Evolutionary conservation across 129 eudicot species (phyloP).

Genomic region (Flaveria linearis): DNA sequence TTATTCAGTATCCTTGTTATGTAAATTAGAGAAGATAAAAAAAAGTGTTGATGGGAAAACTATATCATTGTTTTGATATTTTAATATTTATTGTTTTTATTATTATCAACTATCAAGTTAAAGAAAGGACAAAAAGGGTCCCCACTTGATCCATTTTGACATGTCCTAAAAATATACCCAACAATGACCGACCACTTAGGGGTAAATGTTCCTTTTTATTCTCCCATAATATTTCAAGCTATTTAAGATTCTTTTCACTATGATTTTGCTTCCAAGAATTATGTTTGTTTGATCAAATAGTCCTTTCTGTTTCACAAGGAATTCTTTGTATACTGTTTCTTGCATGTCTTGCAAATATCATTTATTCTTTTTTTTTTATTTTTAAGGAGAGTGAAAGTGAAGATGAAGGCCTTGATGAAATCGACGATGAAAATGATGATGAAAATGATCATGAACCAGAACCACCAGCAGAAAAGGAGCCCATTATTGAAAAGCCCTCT

Average conservation of each 20-base stretch:
- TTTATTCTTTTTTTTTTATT: not conserved
- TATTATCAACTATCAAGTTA: not conserved
- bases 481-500: constrained; percentile 50
- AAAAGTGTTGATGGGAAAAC: not conserved
- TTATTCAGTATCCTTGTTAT: not conserved
- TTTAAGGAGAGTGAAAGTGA: constrained; percentile 88
- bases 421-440: constrained; percentile 81
- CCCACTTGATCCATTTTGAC: not conserved
- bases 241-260: constrained; percentile 8
- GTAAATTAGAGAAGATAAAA: not conserved
- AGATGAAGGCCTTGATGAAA: constrained; percentile 73
- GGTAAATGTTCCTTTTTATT: not conserved
- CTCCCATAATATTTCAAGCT: not conserved
- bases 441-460: constrained; percentile 68
- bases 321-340: not conserved
- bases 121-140: not conserved
- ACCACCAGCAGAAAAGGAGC: constrained; percentile 46
- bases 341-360: not conserved
- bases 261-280: constrained; percentile 4
- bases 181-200: not conserved
- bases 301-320: not conserved
- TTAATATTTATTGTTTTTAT: not conserved
- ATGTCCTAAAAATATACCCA: not conserved
- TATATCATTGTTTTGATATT: not conserved
- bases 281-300: constrained; percentile 3